These are phyloP conservation scores for Chlorociboria aeruginascens DNA, from an alignment of 495 filamentous ascomycete species.

Conservation along the genomic window DNA sequence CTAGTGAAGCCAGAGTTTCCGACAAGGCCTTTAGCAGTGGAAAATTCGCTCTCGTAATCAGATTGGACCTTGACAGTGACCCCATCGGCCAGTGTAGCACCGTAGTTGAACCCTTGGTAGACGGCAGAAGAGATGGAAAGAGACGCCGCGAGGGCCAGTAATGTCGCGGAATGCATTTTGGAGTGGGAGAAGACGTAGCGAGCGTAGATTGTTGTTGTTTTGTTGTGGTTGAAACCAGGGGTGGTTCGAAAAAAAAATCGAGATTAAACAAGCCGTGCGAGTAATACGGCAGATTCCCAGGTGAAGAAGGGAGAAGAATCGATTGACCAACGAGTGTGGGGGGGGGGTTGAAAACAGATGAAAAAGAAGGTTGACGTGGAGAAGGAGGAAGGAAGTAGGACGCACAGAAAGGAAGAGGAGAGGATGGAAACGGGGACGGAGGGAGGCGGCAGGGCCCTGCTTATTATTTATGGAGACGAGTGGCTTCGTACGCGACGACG, in stretches of 20 bases:
- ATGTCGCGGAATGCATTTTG: conserved; percentile 18
- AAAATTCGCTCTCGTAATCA: conserved; percentile 63
- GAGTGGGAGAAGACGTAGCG: neutral
- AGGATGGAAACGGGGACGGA: no score
- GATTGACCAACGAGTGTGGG: no score
- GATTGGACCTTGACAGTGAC: conserved; percentile 42
- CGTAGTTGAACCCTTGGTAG: conserved; percentile 77
- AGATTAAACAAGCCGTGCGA: no score
- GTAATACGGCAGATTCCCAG: no score
- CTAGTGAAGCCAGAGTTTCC: conserved; percentile 65
- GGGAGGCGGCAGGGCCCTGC: no score
- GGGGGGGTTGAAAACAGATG: no score
- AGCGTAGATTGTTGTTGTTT: neutral
- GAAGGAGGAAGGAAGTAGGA: no score
- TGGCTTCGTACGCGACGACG: no score
- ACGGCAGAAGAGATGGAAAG: conserved; percentile 20
- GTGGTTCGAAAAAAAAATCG: neutral
- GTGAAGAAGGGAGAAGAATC: no score
- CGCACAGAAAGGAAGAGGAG: no score
- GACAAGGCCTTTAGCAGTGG: conserved; percentile 51
- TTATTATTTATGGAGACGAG: no score
- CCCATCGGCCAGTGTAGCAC: conserved; percentile 47
- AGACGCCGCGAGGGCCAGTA: conserved; percentile 18
- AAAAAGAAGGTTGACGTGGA: no score
- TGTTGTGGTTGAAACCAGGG: conserved; percentile 1